Base-by-base conservation (phyloP, 371 early-diverging fungal genomes). In the Thermomucor indicae-seudaticae region DNA sequence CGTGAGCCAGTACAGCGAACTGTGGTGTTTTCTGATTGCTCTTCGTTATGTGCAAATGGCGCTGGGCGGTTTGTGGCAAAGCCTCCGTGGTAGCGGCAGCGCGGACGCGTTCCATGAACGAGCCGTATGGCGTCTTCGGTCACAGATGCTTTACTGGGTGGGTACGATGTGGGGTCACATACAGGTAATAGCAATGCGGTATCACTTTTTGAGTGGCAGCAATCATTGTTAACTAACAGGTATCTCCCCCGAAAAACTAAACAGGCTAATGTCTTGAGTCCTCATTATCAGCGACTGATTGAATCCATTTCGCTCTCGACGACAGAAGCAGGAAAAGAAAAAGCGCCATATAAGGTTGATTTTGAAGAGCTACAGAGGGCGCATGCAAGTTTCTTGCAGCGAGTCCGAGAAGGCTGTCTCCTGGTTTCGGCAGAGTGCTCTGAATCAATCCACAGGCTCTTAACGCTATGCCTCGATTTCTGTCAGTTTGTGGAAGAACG, bases 101-200 rank as follows among this genome's bases (percentile, higher is more conserved):
- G 47, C 34, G 17, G 60, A 57, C 57, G 69, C 44, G 8, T 56
- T 48, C 48, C 60, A 60, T 32, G 72, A 60, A 44, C 59, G 58
- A 47, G 32, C 53, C n/a, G 69, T 72, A 3, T 88, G 78, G 83
- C 58, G 53, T 4, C 45, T 84, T 34, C 67, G 88, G 17, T 60
- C 75, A 0, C 56, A 64, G 4, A 90, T 90, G 89, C 55, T 81
- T 16, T 87, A 81, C 64, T 86, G 89, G 70, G 70, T 88, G 2
- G 85, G 88, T 58, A 70, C 80, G 19, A 52, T 89, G 23, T 90
- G 91, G 91, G 69, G 70, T 12, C 88, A 90, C 67, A 62, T 88
- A 6, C 91, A 90, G 80, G 88, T 85, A 70, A 40, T 57, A 41
- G 7, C 20, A 25, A 29, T 16, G 22, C 20, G 34, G 10, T 30